These are phyloP conservation scores for Linnemannia exigua DNA, from an alignment of 192 early-diverging fungal genomes.

Conservation along the genomic window DNA sequence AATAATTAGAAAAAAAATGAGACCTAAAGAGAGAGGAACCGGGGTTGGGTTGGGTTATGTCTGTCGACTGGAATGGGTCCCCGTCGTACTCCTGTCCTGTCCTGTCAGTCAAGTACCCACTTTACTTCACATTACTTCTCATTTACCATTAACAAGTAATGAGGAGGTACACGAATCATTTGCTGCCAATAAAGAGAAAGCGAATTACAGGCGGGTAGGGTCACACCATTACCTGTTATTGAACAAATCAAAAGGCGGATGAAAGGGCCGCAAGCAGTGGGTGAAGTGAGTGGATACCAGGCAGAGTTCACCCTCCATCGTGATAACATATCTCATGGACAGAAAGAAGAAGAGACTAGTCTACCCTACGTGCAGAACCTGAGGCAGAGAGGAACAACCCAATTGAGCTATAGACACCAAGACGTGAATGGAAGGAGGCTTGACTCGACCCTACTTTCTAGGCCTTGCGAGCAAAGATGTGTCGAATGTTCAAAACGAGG, in stretches of 20 bases:
- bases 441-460: too few species aligned
- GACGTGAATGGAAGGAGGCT: too few species aligned
- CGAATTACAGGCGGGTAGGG: background rate
- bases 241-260: background rate
- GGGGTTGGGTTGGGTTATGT: background rate
- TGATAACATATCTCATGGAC: background rate
- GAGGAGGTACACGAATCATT: background rate
- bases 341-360: too few species aligned
- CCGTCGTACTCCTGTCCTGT: background rate
- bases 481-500: too few species aligned
- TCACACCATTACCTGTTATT: background rate
- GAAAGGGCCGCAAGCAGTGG: background rate
- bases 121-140: too few species aligned
- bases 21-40: background rate
- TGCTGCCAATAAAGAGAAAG: background rate
- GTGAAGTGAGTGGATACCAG: background rate
- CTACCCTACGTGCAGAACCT: background rate
- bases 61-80: background rate
- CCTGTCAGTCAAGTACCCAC: background rate
- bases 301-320: background rate
- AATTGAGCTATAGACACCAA: background rate
- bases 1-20: conserved; percentile 2
- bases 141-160: background rate
- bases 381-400: background rate
- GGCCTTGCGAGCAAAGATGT: too few species aligned